Conservation (phyloP, 495 filamentous ascomycete genomes). For the Penicillium simplicissimum region DNA sequence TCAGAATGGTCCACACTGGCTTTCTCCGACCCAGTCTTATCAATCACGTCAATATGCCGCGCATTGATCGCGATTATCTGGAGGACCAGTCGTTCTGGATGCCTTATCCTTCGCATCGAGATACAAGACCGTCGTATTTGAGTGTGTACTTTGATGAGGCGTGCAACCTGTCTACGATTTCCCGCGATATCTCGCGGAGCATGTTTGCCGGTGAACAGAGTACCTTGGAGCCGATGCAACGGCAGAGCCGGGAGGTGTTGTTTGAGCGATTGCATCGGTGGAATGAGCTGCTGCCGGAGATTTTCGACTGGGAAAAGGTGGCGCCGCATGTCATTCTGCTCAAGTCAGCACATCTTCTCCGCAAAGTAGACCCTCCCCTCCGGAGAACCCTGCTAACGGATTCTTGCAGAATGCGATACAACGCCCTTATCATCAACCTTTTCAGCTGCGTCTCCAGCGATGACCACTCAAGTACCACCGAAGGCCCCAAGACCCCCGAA, state of each 20-base stretch:
- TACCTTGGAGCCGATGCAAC: constrained; percentile 4
- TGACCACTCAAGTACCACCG: constrained; percentile 17
- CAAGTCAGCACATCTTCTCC: constrained; percentile 25
- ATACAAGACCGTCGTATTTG: constrained; percentile 33
- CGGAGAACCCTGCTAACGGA: neutral
- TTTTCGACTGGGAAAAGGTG: constrained; percentile 24
- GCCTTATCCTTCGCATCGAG: constrained; percentile 43
- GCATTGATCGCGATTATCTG: constrained; percentile 14
- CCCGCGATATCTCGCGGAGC: constrained; percentile 42
- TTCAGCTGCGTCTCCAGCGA: constrained; percentile 36
- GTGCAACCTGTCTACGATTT: constrained; percentile 43
- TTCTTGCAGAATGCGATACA: constrained; percentile 40
- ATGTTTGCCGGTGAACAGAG: constrained; percentile 33
- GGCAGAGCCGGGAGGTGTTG: constrained; percentile 32
- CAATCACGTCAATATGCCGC: constrained; percentile 37
- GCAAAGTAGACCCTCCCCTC: neutral
- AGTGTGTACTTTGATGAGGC: constrained; percentile 43
- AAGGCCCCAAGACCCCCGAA: constrained; percentile 35
- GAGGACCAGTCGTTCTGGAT: constrained; percentile 33
- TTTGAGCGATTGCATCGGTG: constrained; percentile 37
- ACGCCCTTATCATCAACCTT: constrained; percentile 42
- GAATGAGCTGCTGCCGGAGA: constrained; percentile 35
- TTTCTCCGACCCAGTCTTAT: constrained; percentile 44
- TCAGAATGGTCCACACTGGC: constrained; percentile 44
- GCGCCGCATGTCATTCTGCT: constrained; percentile 42